Evolutionary conservation across 2,329 filamentous ascomycete species (phyloP).

Genomic region (Ilyonectria destructans): DNA sequence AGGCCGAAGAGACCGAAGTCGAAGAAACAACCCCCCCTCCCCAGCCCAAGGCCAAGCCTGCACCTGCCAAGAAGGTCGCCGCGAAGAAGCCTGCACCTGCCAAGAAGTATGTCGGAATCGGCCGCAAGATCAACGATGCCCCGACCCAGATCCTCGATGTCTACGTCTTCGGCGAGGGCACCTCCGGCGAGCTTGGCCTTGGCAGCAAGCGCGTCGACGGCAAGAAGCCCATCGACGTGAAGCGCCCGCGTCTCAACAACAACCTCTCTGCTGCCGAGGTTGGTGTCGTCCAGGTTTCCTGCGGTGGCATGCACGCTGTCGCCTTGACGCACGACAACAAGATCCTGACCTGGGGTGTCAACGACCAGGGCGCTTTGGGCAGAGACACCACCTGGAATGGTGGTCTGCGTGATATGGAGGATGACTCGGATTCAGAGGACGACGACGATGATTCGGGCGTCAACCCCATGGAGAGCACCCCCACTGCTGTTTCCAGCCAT

Average conservation of each 20-base stretch:
- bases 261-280: conserved; percentile 73
- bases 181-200: conserved; percentile 86
- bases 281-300: conserved; percentile 83
- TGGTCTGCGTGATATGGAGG: conserved; percentile 69
- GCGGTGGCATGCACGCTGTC: conserved; percentile 87
- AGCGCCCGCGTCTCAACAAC: conserved; percentile 87
- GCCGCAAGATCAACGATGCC: conserved; percentile 80
- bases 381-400: conserved; percentile 81
- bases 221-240: conserved; percentile 79
- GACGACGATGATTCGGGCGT: conserved; percentile 73
- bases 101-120: conserved; percentile 65
- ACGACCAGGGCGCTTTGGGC: conserved; percentile 87
- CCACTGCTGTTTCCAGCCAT: conserved; percentile 72
- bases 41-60: conserved; percentile 40
- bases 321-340: conserved; percentile 86
- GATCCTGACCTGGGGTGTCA: conserved; percentile 90
- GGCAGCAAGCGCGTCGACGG: conserved; percentile 76
- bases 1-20: conserved; percentile 59
- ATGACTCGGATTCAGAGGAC: conserved; percentile 70
- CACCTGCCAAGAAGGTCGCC: conserved; percentile 37
- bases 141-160: conserved; percentile 79
- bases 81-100: conserved; percentile 34
- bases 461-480: conserved; percentile 82
- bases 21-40: conserved; percentile 54
- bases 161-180: conserved; percentile 86